These are phyloP conservation scores for Lactarius deliciosus DNA, from an alignment of 768 basidiomycete genomes.

Conservation along the genomic window DNA sequence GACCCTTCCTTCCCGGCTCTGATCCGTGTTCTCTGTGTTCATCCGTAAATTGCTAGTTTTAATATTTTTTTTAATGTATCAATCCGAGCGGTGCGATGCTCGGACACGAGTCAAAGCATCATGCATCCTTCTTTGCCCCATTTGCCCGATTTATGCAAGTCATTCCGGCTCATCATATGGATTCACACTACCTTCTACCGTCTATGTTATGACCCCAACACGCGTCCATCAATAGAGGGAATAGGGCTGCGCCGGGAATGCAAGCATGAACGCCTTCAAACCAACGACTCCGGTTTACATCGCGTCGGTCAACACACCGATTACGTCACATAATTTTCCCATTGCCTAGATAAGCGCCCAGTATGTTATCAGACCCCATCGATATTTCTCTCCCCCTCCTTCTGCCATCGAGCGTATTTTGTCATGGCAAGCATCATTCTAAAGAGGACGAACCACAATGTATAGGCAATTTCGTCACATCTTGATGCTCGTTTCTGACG, in stretches of 20 bases:
- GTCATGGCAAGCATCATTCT: slow-evolving; percentile 54
- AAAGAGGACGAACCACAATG: slow-evolving; percentile 63
- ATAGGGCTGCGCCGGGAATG: too few species aligned
- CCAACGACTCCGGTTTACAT: not conserved
- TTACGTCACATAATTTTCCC: not conserved
- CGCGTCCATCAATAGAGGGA: too few species aligned
- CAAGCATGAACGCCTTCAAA: too few species aligned
- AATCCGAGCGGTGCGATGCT: not conserved
- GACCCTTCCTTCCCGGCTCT: not conserved
- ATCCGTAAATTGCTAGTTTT: not conserved
- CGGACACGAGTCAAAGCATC: not conserved
- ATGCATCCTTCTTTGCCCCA: not conserved
- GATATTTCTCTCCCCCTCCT: not conserved
- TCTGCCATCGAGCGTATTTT: slow-evolving; percentile 24
- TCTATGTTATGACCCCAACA: too few species aligned
- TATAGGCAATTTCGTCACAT: slow-evolving; percentile 29
- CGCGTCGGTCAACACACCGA: too few species aligned
- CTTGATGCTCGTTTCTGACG: slow-evolving; percentile 12
- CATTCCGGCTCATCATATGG: not conserved
- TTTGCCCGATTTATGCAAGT: not conserved
- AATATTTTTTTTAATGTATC: too few species aligned
- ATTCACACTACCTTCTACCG: too few species aligned
- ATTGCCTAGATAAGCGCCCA: slow-evolving; percentile 3
- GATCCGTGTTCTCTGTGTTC: not conserved
- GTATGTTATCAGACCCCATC: not conserved